Evolutionary conservation across 2,329 filamentous ascomycete species (phyloP).

Genomic region (Rutstroemia sydowiana): DNA sequence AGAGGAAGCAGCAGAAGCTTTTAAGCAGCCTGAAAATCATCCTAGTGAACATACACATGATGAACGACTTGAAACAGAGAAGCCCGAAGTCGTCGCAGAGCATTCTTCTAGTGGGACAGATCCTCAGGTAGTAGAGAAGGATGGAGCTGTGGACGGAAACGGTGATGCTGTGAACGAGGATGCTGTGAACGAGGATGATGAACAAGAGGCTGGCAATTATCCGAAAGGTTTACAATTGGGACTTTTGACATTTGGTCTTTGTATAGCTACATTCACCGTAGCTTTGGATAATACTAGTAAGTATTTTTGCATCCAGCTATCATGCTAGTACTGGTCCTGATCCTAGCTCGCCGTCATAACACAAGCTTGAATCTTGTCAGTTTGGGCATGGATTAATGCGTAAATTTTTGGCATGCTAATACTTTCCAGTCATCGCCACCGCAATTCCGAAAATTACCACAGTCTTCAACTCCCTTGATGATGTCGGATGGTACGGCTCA

Average conservation of each 20-base stretch:
- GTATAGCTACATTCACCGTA: constrained; percentile 33
- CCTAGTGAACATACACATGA: not conserved
- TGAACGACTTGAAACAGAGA: not conserved
- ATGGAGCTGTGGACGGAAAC: not conserved
- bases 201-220: constrained; percentile 16
- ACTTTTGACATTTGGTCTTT: constrained; percentile 40
- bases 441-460: constrained; percentile 37
- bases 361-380: too few species aligned
- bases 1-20: not conserved
- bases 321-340: not conserved
- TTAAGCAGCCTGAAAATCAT: not conserved
- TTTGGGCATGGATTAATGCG: too few species aligned
- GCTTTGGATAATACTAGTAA: constrained; percentile 30
- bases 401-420: not conserved
- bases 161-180: constrained; percentile 1
- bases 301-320: too few species aligned
- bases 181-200: not conserved
- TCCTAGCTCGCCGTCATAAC: too few species aligned
- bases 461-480: constrained; percentile 33
- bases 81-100: not conserved
- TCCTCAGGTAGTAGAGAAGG: not conserved
- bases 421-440: constrained; percentile 24
- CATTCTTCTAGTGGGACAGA: not conserved
- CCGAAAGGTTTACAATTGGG: constrained; percentile 24
- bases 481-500: constrained; percentile 35